phyloP scores from a whole-genome alignment of 192 early-diverging fungal species.

The Coemansia erecta region DNA sequence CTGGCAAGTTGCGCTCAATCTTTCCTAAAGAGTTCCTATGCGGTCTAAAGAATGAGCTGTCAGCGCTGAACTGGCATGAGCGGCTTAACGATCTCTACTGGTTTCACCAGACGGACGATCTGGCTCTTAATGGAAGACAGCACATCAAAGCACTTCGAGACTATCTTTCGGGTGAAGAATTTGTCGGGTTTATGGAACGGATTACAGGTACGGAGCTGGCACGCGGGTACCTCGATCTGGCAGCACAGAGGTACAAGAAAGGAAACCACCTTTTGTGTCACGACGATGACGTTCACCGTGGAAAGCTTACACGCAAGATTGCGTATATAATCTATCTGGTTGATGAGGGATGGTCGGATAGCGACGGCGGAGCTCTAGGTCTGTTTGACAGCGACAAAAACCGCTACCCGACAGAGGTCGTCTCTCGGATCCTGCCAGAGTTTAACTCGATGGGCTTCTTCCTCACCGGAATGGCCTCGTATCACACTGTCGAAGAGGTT shows the following conservation, averaged over 20 bases:
- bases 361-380: slow-evolving; percentile 64
- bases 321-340: slow-evolving; percentile 75
- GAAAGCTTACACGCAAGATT: slow-evolving; percentile 56
- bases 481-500: slow-evolving; percentile 60
- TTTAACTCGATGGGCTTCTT: slow-evolving; percentile 63
- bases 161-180: slow-evolving; percentile 60
- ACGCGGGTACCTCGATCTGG: slow-evolving; percentile 61
- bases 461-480: slow-evolving; percentile 58
- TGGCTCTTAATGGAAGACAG: slow-evolving; percentile 44
- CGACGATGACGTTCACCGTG: slow-evolving; percentile 71
- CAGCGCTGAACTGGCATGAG: slow-evolving; percentile 34
- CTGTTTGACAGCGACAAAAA: slow-evolving; percentile 56
- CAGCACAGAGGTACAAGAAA: slow-evolving; percentile 63
- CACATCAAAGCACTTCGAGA: slow-evolving; percentile 56
- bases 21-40: slow-evolving; percentile 21
- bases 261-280: slow-evolving; percentile 68
- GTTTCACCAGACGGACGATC: slow-evolving; percentile 66
- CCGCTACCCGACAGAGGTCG: slow-evolving; percentile 52
- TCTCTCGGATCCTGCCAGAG: slow-evolving; percentile 50
- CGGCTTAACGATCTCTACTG: slow-evolving; percentile 69
- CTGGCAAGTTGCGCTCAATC: slow-evolving; percentile 24
- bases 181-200: slow-evolving; percentile 59
- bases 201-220: slow-evolving; percentile 63
- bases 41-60: slow-evolving; percentile 22
- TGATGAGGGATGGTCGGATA: slow-evolving; percentile 61